phyloP scores from a whole-genome alignment of 1,284 basidiomycete genomes.

The Pholiota adiposa region DNA sequence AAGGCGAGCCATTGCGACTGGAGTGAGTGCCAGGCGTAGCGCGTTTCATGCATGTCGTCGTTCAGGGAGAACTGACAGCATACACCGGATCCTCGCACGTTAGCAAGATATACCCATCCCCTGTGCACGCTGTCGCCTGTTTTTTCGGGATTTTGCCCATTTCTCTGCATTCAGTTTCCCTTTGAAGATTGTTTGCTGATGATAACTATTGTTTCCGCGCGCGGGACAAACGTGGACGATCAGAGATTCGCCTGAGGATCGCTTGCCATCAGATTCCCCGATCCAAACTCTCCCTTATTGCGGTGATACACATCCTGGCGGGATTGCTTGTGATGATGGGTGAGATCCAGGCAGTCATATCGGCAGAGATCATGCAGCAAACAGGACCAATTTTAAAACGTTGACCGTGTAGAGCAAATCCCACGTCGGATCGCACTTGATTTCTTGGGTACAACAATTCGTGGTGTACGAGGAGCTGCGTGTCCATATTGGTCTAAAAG shows the following conservation, averaged over 20 bases:
- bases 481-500: slow-evolving; percentile 19
- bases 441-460: slow-evolving; percentile 23
- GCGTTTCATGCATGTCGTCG: slow-evolving; percentile 19
- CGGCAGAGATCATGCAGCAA: slow-evolving; percentile 19
- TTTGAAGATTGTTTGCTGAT: slow-evolving; percentile 15
- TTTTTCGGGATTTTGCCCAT: slow-evolving; percentile 15
- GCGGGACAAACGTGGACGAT: slow-evolving; percentile 26
- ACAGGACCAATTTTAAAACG: slow-evolving; percentile 24
- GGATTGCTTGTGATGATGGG: slow-evolving; percentile 20
- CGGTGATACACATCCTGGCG: slow-evolving; percentile 23
- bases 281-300: slow-evolving; percentile 23
- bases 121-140: slow-evolving; percentile 21
- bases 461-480: slow-evolving; percentile 19
- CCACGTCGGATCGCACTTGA: slow-evolving; percentile 30
- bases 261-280: slow-evolving; percentile 20
- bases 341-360: slow-evolving; percentile 17
- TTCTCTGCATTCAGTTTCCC: background rate
- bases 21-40: slow-evolving; percentile 12
- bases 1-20: slow-evolving; percentile 11
- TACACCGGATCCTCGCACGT: slow-evolving; percentile 8
- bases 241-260: slow-evolving; percentile 22
- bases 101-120: slow-evolving; percentile 18
- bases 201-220: slow-evolving; percentile 20
- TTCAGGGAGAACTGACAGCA: background rate
- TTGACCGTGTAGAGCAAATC: slow-evolving; percentile 27